Evolutionary conservation across 2,329 filamentous ascomycete genomes (phyloP).

Genomic region (Diplodia intermedia): DNA sequence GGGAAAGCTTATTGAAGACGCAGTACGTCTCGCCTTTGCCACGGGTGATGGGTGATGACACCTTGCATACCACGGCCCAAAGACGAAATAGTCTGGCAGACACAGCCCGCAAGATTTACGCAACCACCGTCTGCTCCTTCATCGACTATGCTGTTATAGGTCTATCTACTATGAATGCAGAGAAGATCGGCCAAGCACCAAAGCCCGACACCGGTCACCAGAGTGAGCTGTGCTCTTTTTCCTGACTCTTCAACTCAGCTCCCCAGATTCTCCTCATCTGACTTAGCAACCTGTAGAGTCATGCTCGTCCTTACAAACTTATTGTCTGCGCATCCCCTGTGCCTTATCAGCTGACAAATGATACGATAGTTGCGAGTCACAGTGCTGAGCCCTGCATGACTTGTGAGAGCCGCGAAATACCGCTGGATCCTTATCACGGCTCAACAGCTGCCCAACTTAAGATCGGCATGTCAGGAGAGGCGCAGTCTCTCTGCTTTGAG

Average conservation of each 20-base stretch:
- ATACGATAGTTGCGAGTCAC: background rate
- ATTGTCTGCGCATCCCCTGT: background rate
- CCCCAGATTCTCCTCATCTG: background rate
- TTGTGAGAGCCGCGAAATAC: background rate
- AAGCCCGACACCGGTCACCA: background rate
- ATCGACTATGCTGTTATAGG: constrained; percentile 36
- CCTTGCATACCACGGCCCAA: background rate
- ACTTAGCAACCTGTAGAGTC: background rate
- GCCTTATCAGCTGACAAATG: background rate
- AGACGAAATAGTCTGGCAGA: background rate
- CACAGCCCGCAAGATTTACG: constrained; percentile 43
- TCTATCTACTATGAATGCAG: background rate
- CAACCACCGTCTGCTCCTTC: constrained; percentile 35
- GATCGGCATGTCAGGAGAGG: no score
- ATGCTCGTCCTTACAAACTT: background rate
- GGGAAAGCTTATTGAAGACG: constrained; percentile 48
- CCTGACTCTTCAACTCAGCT: background rate
- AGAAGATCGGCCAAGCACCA: background rate
- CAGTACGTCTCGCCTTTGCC: constrained; percentile 40
- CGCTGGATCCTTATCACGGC: constrained; percentile 30
- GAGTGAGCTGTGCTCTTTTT: background rate
- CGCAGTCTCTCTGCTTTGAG: no score
- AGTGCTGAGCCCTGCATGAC: constrained; percentile 11
- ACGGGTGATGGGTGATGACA: background rate
- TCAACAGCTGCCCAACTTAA: constrained; percentile 18